These are phyloP conservation scores for Massariosphaeria phaeospora DNA, from an alignment of 495 filamentous ascomycete species.

Conservation along the genomic window DNA sequence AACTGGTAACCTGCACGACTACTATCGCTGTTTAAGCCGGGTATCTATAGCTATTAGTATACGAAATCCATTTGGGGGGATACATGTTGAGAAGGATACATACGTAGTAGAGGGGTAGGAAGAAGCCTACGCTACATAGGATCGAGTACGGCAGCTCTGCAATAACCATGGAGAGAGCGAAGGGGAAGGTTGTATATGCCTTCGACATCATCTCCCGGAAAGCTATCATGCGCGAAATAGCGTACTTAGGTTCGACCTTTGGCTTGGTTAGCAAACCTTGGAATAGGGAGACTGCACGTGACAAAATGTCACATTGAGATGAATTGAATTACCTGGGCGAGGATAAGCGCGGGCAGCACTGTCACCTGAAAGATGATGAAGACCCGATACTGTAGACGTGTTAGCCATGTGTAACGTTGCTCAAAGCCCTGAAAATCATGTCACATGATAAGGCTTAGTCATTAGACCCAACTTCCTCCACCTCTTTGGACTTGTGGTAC, in stretches of 20 bases:
- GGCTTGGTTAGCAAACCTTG: too few relatives aligned
- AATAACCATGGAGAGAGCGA: slow-evolving; percentile 63
- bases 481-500: too few relatives aligned
- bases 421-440: too few relatives aligned
- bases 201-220: slow-evolving; percentile 75
- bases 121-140: slow-evolving; percentile 69
- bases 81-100: too few relatives aligned
- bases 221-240: slow-evolving; percentile 66
- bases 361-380: slow-evolving; percentile 83
- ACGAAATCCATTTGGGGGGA: too few relatives aligned
- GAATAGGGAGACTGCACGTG: too few relatives aligned
- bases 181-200: slow-evolving; percentile 70
- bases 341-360: slow-evolving; percentile 67
- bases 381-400: slow-evolving; percentile 75
- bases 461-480: too few relatives aligned
- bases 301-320: too few relatives aligned
- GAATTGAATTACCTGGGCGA: too few relatives aligned
- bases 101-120: slow-evolving; percentile 69
- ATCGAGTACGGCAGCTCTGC: slow-evolving; percentile 74
- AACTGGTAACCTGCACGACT: slow-evolving; percentile 73
- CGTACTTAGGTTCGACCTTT: slow-evolving; percentile 75
- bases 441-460: too few relatives aligned
- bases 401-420: too few relatives aligned
- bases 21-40: slow-evolving; percentile 48
- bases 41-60: too few relatives aligned